phyloP scores from a whole-genome alignment of 352 stramenopile genomes.

The Phytopythium litorale region DNA sequence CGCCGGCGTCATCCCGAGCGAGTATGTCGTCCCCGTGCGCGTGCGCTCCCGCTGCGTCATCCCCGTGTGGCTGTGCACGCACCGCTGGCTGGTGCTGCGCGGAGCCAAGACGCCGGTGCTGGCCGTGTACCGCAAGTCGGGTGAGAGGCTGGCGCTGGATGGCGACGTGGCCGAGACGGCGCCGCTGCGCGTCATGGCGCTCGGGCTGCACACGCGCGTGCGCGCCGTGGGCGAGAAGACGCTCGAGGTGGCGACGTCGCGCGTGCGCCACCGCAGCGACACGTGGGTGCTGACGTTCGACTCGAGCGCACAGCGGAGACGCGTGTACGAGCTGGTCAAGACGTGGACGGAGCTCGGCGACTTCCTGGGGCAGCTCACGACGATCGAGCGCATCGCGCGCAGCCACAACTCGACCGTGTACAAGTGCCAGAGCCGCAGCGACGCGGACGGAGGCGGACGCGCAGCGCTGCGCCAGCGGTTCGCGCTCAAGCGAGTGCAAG shows the following conservation, averaged over 20 bases:
- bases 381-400: conserved; percentile 42
- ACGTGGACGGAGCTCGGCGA: conserved; percentile 50
- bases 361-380: conserved; percentile 45
- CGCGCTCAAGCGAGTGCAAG: conserved; percentile 50
- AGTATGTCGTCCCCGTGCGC: conserved; percentile 42
- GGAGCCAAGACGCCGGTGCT: conserved; percentile 58
- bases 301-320: conserved; percentile 30
- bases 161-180: conserved; percentile 14
- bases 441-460: conserved; percentile 8
- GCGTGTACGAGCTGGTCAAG: conserved; percentile 49
- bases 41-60: conserved; percentile 49
- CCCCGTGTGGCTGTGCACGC: conserved; percentile 47
- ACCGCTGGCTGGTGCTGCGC: conserved; percentile 53
- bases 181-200: conserved; percentile 47
- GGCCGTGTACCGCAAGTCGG: conserved; percentile 44
- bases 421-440: conserved; percentile 28
- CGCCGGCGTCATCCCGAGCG: conserved; percentile 34
- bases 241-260: conserved; percentile 47
- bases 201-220: conserved; percentile 45
- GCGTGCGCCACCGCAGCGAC: conserved; percentile 42
- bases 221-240: conserved; percentile 35
- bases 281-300: conserved; percentile 50
- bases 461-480: conserved; percentile 20
- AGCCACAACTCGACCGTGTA: conserved; percentile 56
- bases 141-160: conserved; percentile 21